These are phyloP conservation scores for Pseudopithomyces maydicus DNA, from an alignment of 2,329 filamentous ascomycete genomes.

Conservation along the genomic window DNA sequence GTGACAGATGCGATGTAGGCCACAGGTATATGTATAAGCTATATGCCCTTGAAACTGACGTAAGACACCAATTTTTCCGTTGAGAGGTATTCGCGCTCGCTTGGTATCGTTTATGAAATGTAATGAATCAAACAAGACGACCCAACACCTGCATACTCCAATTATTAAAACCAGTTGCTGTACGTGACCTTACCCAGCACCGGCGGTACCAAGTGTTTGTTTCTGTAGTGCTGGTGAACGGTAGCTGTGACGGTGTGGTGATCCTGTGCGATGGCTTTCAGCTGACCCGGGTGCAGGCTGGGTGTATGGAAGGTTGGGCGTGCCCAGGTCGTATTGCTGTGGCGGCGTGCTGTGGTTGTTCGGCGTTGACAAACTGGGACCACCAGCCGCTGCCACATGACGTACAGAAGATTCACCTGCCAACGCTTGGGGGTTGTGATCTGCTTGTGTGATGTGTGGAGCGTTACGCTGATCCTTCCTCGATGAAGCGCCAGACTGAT, in stretches of 20 bases:
- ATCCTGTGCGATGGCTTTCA: conserved; percentile 42
- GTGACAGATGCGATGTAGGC: conserved; percentile 11
- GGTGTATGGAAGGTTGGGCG: conserved; percentile 41
- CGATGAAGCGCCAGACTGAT: conserved; percentile 55
- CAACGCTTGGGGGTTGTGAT: conserved; percentile 85
- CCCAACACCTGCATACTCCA: conserved; percentile 30
- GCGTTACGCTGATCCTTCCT: conserved; percentile 54
- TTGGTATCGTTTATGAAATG: conserved; percentile 21
- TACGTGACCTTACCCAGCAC: conserved; percentile 33
- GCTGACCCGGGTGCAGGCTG: conserved; percentile 38
- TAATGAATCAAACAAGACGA: conserved; percentile 18
- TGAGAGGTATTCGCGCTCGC: conserved; percentile 15
- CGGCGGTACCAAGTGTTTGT: conserved; percentile 43
- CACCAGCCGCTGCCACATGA: conserved; percentile 60
- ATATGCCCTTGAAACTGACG: conserved; percentile 8
- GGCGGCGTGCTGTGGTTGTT: conserved; percentile 34
- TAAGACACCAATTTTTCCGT: conserved; percentile 9
- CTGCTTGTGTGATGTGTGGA: conserved; percentile 71
- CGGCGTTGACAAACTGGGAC: conserved; percentile 17
- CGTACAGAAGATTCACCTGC: conserved; percentile 84
- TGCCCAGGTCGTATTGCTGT: conserved; percentile 35
- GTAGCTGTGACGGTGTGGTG: conserved; percentile 46
- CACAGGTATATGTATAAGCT: conserved; percentile 4
- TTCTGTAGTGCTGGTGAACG: conserved; percentile 43
- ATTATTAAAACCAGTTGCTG: conserved; percentile 12